Percentiles rank a stretch among this genome's conserved stretches.
Evolutionary conservation across 1,139 yeast genomes (phyloP).

Genomic region (Debaryomyces nepalensis): DNA sequence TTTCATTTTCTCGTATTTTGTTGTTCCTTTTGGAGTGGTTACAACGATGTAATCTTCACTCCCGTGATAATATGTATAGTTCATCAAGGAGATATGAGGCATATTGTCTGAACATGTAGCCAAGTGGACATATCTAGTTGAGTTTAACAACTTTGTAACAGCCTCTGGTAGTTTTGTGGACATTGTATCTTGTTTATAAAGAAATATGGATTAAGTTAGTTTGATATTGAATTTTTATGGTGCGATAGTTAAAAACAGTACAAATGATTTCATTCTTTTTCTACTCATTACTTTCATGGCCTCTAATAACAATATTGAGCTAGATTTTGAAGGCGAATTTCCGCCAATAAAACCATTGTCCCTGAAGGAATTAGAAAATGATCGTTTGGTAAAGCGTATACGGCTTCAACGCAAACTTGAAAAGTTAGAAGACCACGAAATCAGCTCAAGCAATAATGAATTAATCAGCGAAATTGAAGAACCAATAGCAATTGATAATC

Average conservation of each 20-base stretch:
- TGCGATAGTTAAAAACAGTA: conserved; percentile 8
- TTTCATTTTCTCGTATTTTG: conserved; percentile 68
- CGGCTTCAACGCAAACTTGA: conserved; percentile 17
- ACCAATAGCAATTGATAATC: background rate
- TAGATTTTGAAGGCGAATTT: conserved; percentile 38
- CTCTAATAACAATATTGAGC: conserved; percentile 14
- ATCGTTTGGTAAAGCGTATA: conserved; percentile 23
- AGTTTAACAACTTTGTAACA: conserved; percentile 56
- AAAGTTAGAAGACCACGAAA: conserved; percentile 11
- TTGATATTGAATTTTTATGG: background rate
- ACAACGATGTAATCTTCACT: conserved; percentile 60
- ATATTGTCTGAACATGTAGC: conserved; percentile 71
- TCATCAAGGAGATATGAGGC: conserved; percentile 91
- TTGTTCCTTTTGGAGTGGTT: conserved; percentile 70
- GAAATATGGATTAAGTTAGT: background rate
- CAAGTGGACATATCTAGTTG: conserved; percentile 74
- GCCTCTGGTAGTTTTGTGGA: conserved; percentile 53
- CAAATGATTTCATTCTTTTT: too few species aligned
- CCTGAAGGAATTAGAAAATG: conserved; percentile 25
- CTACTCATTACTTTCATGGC: too few species aligned
- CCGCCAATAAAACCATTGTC: conserved; percentile 31
- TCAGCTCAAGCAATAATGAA: conserved; percentile 6
- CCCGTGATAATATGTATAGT: conserved; percentile 64
- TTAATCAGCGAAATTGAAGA: conserved; percentile 9
- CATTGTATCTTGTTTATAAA: conserved; percentile 4